Evolutionary conservation across 225 moss, liverwort and hornwort genomes (phyloP).

Genomic region (Lunularia cruciata): DNA sequence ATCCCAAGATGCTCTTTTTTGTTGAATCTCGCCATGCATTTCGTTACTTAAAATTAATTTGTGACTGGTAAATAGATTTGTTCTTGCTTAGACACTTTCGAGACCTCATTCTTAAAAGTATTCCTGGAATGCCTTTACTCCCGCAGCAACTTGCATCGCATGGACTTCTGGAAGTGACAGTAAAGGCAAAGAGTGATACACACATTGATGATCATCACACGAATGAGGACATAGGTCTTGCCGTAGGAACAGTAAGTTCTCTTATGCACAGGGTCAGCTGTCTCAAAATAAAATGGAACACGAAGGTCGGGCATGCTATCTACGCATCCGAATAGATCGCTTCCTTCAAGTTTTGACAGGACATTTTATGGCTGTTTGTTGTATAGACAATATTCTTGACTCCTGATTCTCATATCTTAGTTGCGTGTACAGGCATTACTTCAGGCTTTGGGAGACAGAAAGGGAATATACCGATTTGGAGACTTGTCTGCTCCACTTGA

Average conservation of each 20-base stretch:
- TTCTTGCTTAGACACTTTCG: too few relatives aligned
- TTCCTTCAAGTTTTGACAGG: not conserved
- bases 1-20: too few relatives aligned
- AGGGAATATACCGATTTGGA: constrained; percentile 90
- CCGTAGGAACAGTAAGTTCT: constrained; percentile 76
- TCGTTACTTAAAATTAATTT: too few relatives aligned
- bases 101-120: too few relatives aligned
- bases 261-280: too few relatives aligned
- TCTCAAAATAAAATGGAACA: too few relatives aligned
- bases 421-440: constrained; percentile 71
- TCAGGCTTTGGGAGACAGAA: constrained; percentile 88
- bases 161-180: constrained; percentile 87
- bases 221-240: constrained; percentile 92
- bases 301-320: not conserved
- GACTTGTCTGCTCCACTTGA: constrained; percentile 95
- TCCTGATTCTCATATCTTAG: too few relatives aligned
- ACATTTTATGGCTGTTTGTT: too few relatives aligned
- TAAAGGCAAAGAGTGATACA: constrained; percentile 81
- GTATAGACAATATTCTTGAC: too few relatives aligned
- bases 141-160: constrained; percentile 94
- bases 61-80: too few relatives aligned
- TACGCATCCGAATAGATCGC: not conserved
- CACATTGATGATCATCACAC: constrained; percentile 97
- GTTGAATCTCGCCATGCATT: too few relatives aligned
- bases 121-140: constrained; percentile 10